Conservation (phyloP, 495 filamentous ascomycete genomes). For the Neurospora sp. region DNA sequence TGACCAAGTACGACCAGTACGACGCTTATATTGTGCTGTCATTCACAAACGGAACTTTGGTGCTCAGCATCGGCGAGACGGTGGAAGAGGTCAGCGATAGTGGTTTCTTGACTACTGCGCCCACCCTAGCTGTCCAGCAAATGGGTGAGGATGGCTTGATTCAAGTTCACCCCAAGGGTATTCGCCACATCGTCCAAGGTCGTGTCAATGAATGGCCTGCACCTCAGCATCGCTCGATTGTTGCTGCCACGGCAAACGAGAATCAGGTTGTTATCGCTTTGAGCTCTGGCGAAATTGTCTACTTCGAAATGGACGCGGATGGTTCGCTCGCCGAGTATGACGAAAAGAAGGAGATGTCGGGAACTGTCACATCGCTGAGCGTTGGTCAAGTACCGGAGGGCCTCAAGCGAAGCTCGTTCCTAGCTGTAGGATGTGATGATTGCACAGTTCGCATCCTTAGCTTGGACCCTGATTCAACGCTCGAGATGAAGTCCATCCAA, state of each 20-base stretch:
- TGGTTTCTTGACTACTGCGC: constrained; percentile 75
- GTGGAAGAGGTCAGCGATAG: constrained; percentile 92
- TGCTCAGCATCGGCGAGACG: constrained; percentile 89
- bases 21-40: constrained; percentile 70
- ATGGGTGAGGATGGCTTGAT: constrained; percentile 87
- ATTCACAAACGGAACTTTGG: constrained; percentile 62
- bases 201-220: constrained; percentile 90
- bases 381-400: constrained; percentile 92
- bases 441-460: constrained; percentile 88
- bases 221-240: constrained; percentile 87
- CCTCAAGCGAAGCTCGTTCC: constrained; percentile 70
- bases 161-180: constrained; percentile 91
- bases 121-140: constrained; percentile 86
- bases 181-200: constrained; percentile 77
- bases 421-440: constrained; percentile 95
- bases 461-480: constrained; percentile 76
- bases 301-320: constrained; percentile 94
- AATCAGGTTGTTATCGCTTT: constrained; percentile 88
- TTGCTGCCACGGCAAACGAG: constrained; percentile 90
- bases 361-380: constrained; percentile 88
- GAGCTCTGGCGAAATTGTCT: constrained; percentile 91
- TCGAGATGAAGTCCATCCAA: constrained; percentile 90
- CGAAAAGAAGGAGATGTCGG: constrained; percentile 89
- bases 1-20: constrained; percentile 70
- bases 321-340: constrained; percentile 88